Evolutionary conservation across 208 protist genomes (phyloP).

Genomic region (Leishmania tarentolae): DNA sequence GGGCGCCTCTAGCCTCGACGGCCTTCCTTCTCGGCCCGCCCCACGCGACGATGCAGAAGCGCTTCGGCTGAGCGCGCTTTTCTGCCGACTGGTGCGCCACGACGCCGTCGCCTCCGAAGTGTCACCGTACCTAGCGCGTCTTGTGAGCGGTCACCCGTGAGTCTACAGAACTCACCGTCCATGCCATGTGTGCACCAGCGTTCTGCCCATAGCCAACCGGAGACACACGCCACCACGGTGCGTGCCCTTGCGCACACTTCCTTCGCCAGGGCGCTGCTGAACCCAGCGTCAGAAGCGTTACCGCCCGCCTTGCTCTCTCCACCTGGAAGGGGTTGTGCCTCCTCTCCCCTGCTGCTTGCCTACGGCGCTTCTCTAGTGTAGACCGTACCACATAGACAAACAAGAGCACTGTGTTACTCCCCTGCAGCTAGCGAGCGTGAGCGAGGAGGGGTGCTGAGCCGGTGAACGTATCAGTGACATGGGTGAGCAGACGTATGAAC

Average conservation of each 20-base stretch:
- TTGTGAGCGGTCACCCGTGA: background rate
- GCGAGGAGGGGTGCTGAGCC: background rate
- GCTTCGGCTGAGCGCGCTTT: constrained; percentile 40
- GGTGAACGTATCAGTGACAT: background rate
- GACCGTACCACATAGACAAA: background rate
- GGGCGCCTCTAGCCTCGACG: constrained; percentile 3
- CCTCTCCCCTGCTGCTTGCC: background rate
- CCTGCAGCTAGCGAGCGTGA: background rate
- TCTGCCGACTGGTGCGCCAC: constrained; percentile 51
- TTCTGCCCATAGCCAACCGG: background rate
- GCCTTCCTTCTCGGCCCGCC: background rate
- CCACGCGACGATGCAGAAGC: constrained; percentile 18
- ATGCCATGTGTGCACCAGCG: background rate
- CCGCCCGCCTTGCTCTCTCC: background rate
- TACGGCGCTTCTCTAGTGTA: background rate
- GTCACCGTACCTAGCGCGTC: constrained; percentile 39
- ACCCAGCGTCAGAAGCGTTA: background rate
- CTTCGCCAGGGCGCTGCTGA: background rate
- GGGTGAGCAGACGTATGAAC: background rate
- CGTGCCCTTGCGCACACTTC: background rate
- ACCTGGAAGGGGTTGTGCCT: background rate
- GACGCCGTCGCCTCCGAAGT: constrained; percentile 46
- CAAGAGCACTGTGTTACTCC: background rate
- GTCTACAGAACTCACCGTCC: background rate
- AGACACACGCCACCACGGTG: background rate